phyloP scores from a whole-genome alignment of 495 filamentous ascomycete genomes.

The Penicillium maclennaniae region DNA sequence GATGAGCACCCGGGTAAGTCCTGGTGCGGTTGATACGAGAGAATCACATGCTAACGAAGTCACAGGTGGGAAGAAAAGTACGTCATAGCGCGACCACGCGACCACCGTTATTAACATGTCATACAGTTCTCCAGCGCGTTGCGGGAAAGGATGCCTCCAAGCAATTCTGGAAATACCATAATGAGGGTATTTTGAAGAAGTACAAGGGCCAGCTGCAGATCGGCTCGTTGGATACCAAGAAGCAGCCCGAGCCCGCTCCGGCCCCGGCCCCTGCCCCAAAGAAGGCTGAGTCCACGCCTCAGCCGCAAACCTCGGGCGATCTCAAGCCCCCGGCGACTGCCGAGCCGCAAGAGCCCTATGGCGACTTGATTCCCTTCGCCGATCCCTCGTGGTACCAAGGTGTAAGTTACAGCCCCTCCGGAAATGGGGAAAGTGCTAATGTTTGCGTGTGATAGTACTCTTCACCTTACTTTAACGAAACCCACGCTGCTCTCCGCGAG shows the following conservation, averaged over 20 bases:
- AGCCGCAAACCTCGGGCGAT: constrained; percentile 29
- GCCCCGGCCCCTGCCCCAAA: constrained; percentile 48
- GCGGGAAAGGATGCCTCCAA: constrained; percentile 95
- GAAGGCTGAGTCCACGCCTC: constrained; percentile 49
- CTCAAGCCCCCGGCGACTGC: constrained; percentile 39
- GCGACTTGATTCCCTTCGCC: constrained; percentile 82
- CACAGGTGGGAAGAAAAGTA: constrained; percentile 91
- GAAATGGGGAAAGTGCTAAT: constrained; percentile 8
- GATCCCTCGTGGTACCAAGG: constrained; percentile 97
- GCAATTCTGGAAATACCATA: constrained; percentile 99
- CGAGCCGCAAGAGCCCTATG: constrained; percentile 76
- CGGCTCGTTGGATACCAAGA: constrained; percentile 87
- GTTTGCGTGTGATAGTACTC: constrained; percentile 61
- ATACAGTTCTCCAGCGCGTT: constrained; percentile 76
- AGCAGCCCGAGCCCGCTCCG: constrained; percentile 51
- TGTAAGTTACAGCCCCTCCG: constrained; percentile 51
- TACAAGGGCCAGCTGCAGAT: constrained; percentile 84
- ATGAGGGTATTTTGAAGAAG: constrained; percentile 90
- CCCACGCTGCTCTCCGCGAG: constrained; percentile 81
- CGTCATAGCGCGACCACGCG: constrained; percentile 19
- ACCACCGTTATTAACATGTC: constrained; percentile 18
- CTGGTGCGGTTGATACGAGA: neutral
- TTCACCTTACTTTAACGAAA: constrained; percentile 92
- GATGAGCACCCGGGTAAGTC: constrained; percentile 81
- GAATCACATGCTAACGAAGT: constrained; percentile 11